Conservation (phyloP, 306 rosid species). For the Rosa rugosa region DNA sequence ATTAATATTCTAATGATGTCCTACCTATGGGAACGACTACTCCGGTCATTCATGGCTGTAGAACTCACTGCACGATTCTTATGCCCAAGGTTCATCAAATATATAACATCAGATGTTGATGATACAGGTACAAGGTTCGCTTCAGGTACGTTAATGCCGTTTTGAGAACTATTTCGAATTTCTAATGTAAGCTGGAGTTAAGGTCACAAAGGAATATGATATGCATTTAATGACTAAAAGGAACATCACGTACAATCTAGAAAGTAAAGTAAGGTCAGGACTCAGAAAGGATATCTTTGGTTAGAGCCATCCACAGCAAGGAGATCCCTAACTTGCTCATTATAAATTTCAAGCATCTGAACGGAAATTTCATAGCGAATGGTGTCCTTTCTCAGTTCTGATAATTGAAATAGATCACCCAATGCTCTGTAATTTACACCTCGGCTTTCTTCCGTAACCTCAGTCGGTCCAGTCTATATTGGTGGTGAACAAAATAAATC, state of each 20-base stretch:
- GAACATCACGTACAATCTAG: neutral
- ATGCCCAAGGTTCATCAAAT: slow-evolving; percentile 81
- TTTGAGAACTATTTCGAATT: slow-evolving; percentile 69
- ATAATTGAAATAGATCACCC: slow-evolving; percentile 67
- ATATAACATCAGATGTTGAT: slow-evolving; percentile 68
- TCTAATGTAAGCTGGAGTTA: slow-evolving; percentile 64
- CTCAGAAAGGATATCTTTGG: slow-evolving; percentile 81
- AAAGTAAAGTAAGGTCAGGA: neutral
- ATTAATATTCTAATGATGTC: neutral
- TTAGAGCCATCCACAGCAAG: slow-evolving; percentile 54
- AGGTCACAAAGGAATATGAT: slow-evolving; percentile 31
- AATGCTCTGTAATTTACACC: slow-evolving; percentile 96
- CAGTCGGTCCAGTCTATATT: slow-evolving; percentile 72
- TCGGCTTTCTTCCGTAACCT: slow-evolving; percentile 65
- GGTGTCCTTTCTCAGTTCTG: slow-evolving; percentile 71
- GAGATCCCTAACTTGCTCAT: slow-evolving; percentile 90
- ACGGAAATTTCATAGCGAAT: slow-evolving; percentile 68
- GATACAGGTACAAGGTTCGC: slow-evolving; percentile 79
- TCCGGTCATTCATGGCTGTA: slow-evolving; percentile 84
- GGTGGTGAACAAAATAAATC: slow-evolving; percentile 22
- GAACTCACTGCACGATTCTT: slow-evolving; percentile 82
- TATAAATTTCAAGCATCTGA: slow-evolving; percentile 99
- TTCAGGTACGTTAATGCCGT: slow-evolving; percentile 85
- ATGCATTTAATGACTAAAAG: neutral
- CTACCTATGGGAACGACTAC: slow-evolving; percentile 96